These are phyloP conservation scores for Claviceps lovelessii DNA, from an alignment of 2,329 filamentous ascomycete species.

Conservation along the genomic window DNA sequence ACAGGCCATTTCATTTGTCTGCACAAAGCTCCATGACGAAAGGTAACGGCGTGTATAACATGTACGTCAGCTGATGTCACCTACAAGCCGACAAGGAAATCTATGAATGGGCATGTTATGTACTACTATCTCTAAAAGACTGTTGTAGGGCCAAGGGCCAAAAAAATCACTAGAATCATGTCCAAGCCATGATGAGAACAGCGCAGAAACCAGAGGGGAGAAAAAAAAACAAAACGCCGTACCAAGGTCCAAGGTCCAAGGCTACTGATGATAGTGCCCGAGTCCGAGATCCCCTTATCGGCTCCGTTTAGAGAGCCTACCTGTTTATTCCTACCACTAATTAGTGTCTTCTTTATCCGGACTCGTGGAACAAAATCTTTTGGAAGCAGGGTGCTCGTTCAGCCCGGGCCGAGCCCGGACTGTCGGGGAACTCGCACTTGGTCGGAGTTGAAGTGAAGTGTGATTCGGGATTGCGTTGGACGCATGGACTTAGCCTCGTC, in stretches of 20 bases:
- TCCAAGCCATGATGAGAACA: too few relatives aligned
- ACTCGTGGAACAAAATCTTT: not conserved
- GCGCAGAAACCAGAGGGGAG: too few relatives aligned
- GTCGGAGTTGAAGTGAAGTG: not conserved
- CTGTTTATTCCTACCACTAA: not conserved
- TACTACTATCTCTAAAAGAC: too few relatives aligned
- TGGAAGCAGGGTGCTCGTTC: not conserved
- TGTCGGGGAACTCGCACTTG: not conserved
- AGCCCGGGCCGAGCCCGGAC: slow-evolving; percentile 5
- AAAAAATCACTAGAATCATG: not conserved
- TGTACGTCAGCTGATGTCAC: not conserved
- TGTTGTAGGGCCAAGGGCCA: too few relatives aligned
- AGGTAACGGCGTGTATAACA: not conserved
- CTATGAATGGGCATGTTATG: not conserved
- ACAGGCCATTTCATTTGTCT: not conserved
- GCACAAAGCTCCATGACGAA: not conserved
- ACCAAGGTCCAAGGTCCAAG: too few relatives aligned
- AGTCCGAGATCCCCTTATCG: not conserved
- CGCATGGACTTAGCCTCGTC: not conserved
- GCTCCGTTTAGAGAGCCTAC: not conserved
- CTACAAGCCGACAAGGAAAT: not conserved
- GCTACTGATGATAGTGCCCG: not conserved
- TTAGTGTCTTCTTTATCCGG: not conserved
- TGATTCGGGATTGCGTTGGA: not conserved
- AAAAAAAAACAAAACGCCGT: too few relatives aligned